phyloP scores from a whole-genome alignment of 176 grass and related monocot genomes.

The Cenchrus fungigraminus region DNA sequence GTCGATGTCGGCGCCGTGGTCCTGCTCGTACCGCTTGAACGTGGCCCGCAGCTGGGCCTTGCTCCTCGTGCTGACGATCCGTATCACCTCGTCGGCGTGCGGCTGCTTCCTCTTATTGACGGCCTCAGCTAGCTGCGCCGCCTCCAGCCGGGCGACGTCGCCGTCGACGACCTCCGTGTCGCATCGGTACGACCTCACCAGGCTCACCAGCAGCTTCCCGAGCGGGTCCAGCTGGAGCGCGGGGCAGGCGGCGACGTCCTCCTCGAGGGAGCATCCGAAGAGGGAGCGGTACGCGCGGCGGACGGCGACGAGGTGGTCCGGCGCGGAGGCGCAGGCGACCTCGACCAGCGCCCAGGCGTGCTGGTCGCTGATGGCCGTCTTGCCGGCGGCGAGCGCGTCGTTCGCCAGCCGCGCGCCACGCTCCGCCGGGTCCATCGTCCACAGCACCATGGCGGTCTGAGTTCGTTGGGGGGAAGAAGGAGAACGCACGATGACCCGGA shows the following conservation, averaged over 20 bases:
- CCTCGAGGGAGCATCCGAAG: constrained; percentile 69
- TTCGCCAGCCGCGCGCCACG: constrained; percentile 65
- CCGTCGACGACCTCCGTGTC: constrained; percentile 37
- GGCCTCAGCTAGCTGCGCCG: constrained; percentile 42
- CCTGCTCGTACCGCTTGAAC: constrained; percentile 56
- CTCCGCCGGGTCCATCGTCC: constrained; percentile 71
- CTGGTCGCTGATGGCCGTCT: constrained; percentile 34
- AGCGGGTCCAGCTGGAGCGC: constrained; percentile 45
- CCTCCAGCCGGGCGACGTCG: constrained; percentile 48
- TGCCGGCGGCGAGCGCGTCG: constrained; percentile 38
- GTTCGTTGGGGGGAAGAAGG: background rate
- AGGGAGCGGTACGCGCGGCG: constrained; percentile 62
- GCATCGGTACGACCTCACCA: background rate
- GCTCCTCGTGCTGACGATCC: constrained; percentile 64
- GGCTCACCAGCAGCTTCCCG: constrained; percentile 24
- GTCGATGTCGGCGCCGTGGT: constrained; percentile 56
- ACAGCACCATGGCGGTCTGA: constrained; percentile 60
- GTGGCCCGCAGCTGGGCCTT: constrained; percentile 73
- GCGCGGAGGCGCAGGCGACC: constrained; percentile 64
- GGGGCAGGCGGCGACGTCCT: constrained; percentile 58
- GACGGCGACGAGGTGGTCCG: constrained; percentile 73
- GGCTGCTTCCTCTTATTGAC: constrained; percentile 49
- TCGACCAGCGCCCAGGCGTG: constrained; percentile 56
- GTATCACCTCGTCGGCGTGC: constrained; percentile 47
- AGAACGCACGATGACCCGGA: background rate